Percentiles rank a stretch among this genome's conserved stretches.
These are phyloP conservation scores for Neurospora intermedia DNA, from an alignment of 495 filamentous ascomycete species.

Conservation along the genomic window DNA sequence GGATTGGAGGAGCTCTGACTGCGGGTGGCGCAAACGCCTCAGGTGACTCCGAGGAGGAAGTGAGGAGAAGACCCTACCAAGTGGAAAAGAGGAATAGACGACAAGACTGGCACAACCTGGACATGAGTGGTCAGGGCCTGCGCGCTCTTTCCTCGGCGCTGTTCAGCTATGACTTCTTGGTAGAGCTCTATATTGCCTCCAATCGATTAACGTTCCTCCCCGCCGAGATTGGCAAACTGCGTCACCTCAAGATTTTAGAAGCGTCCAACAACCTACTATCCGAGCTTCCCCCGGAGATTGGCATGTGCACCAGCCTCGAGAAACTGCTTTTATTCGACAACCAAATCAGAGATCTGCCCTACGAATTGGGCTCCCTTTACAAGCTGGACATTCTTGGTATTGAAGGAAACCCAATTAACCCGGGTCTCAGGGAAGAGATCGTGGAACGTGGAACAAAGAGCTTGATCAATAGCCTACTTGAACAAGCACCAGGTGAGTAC, in stretches of 20 bases:
- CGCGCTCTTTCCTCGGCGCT: constrained; percentile 65
- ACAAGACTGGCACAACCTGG: constrained; percentile 83
- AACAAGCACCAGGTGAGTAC: constrained; percentile 68
- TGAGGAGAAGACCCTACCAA: constrained; percentile 46
- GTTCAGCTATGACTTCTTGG: constrained; percentile 77
- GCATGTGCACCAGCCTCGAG: constrained; percentile 85
- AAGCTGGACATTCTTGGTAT: constrained; percentile 81
- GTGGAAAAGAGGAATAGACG: constrained; percentile 46
- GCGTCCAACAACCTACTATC: constrained; percentile 77
- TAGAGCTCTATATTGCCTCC: constrained; percentile 80
- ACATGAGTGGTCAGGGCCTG: constrained; percentile 88
- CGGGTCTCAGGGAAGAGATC: constrained; percentile 60
- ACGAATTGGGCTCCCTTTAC: constrained; percentile 78
- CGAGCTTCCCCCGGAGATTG: constrained; percentile 81
- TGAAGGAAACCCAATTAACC: constrained; percentile 77
- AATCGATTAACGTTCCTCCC: constrained; percentile 77
- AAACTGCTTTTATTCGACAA: constrained; percentile 82
- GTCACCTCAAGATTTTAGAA: constrained; percentile 70
- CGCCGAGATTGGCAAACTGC: constrained; percentile 64
- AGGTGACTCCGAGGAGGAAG: constrained; percentile 52
- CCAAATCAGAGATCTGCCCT: constrained; percentile 66
- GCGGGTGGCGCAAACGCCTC: constrained; percentile 27
- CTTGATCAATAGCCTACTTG: constrained; percentile 69
- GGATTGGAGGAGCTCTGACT: constrained; percentile 36
- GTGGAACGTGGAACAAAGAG: constrained; percentile 78